phyloP scores from a whole-genome alignment of 2,329 filamentous ascomycete genomes.

The Pleomassaria siparia region DNA sequence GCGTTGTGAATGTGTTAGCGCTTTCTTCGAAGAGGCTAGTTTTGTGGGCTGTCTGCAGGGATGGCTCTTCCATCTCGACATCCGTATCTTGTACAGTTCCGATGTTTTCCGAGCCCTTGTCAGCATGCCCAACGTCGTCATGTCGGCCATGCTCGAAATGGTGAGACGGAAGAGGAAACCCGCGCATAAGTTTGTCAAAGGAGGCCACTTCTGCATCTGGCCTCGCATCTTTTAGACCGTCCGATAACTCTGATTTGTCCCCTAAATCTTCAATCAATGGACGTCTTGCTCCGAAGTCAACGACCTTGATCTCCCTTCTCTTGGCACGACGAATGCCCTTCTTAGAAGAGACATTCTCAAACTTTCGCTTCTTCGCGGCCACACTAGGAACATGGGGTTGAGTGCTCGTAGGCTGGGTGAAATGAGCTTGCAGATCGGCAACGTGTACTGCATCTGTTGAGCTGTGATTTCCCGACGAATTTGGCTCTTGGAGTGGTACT shows the following conservation, averaged over 20 bases:
- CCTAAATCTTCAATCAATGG: constrained; percentile 10
- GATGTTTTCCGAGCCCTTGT: not conserved
- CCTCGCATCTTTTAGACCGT: constrained; percentile 9
- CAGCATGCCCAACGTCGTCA: too few species aligned
- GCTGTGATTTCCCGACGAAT: constrained; percentile 8
- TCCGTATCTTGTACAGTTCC: not conserved
- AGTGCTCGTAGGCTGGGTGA: not conserved
- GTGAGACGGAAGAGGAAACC: not conserved
- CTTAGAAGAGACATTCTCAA: constrained; percentile 19
- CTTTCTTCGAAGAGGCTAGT: too few species aligned
- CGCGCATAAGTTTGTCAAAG: not conserved
- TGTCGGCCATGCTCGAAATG: not conserved
- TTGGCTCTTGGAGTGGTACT: constrained; percentile 9
- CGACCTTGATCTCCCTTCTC: constrained; percentile 25
- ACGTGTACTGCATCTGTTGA: not conserved
- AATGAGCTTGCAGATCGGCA: not conserved
- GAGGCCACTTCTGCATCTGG: not conserved
- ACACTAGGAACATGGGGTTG: not conserved
- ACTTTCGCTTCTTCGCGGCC: constrained; percentile 25
- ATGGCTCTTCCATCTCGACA: not conserved
- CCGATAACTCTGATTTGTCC: constrained; percentile 16
- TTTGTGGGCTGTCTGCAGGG: not conserved
- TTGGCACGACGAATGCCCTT: constrained; percentile 20
- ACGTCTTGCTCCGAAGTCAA: constrained; percentile 14
- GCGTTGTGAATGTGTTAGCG: too few species aligned